Evolutionary conservation across 352 stramenopile genomes (phyloP).

Genomic region (Globisporangium canariense): DNA sequence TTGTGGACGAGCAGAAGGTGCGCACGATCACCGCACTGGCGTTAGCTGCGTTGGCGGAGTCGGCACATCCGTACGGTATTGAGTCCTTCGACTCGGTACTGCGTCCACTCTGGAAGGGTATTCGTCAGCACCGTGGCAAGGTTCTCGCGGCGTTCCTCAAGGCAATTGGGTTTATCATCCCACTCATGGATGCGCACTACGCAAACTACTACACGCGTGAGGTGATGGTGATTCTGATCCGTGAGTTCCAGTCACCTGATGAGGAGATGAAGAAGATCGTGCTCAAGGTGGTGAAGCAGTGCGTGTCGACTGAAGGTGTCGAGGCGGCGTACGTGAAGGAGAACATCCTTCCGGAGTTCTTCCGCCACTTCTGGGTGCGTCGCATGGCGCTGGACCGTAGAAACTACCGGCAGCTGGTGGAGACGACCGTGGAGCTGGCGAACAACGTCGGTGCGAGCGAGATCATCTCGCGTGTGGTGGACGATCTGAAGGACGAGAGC

Average conservation of each 20-base stretch:
- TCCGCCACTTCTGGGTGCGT: conserved; percentile 98
- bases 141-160: conserved; percentile 98
- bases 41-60: conserved; percentile 96
- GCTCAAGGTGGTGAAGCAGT: conserved; percentile 97
- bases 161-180: conserved; percentile 99
- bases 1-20: conserved; percentile 98
- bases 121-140: conserved; percentile 97
- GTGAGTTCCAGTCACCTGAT: conserved; percentile 98
- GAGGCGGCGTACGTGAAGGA: conserved; percentile 97
- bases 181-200: conserved; percentile 99
- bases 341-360: conserved; percentile 98
- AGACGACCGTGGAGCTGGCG: conserved; percentile 98
- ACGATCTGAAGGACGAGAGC: conserved; percentile 99
- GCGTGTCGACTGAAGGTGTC: conserved; percentile 98
- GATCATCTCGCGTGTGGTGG: conserved; percentile 96
- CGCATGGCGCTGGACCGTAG: conserved; percentile 97
- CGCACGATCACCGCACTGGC: conserved; percentile 98
- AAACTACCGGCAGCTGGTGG: conserved; percentile 98
- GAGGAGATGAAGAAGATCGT: conserved; percentile 99
- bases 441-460: conserved; percentile 99
- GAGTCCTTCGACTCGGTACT: conserved; percentile 99
- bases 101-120: conserved; percentile 96
- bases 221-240: conserved; percentile 98
- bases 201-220: conserved; percentile 99
- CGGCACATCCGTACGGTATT: conserved; percentile 98